Conservation (phyloP, 1,284 basidiomycete genomes). For the Polyporus tsugae region DNA sequence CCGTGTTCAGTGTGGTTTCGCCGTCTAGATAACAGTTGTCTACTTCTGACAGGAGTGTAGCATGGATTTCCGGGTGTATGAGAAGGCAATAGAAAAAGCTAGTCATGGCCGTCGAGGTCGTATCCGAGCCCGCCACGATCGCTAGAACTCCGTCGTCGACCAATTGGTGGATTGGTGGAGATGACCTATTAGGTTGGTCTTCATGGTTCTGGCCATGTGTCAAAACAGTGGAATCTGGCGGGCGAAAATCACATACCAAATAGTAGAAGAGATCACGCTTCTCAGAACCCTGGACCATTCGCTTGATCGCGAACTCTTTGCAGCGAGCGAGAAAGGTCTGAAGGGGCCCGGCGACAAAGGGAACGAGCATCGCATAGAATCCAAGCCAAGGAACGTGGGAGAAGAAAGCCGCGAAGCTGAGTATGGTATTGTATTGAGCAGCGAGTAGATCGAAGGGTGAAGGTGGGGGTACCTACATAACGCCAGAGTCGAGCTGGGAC, state of each 20-base stretch:
- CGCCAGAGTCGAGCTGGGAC: neutral
- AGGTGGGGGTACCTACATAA: neutral
- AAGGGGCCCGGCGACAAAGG: neutral
- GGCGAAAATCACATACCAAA: slow-evolving; percentile 40
- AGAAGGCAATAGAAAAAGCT: slow-evolving; percentile 57
- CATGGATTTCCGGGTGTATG: slow-evolving; percentile 51
- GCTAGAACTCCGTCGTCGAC: slow-evolving; percentile 56
- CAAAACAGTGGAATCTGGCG: slow-evolving; percentile 26
- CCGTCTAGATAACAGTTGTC: slow-evolving; percentile 53
- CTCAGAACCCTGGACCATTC: slow-evolving; percentile 42
- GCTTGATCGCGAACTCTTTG: slow-evolving; percentile 6
- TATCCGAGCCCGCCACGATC: slow-evolving; percentile 67
- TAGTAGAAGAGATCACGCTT: slow-evolving; percentile 57
- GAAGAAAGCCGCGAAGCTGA: slow-evolving; percentile 8
- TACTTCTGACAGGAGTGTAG: slow-evolving; percentile 58
- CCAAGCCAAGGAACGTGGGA: slow-evolving; percentile 11
- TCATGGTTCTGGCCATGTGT: slow-evolving; percentile 53
- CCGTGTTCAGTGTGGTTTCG: slow-evolving; percentile 47
- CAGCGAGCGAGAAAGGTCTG: slow-evolving; percentile 9
- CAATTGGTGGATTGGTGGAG: slow-evolving; percentile 48
- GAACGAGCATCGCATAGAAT: neutral
- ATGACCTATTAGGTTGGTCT: slow-evolving; percentile 47
- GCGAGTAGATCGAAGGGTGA: neutral
- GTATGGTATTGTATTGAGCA: neutral
- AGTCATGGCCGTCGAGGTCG: slow-evolving; percentile 55